These are phyloP conservation scores for Gastrolobium bilobum DNA, from an alignment of 306 rosid genomes.

Conservation along the genomic window DNA sequence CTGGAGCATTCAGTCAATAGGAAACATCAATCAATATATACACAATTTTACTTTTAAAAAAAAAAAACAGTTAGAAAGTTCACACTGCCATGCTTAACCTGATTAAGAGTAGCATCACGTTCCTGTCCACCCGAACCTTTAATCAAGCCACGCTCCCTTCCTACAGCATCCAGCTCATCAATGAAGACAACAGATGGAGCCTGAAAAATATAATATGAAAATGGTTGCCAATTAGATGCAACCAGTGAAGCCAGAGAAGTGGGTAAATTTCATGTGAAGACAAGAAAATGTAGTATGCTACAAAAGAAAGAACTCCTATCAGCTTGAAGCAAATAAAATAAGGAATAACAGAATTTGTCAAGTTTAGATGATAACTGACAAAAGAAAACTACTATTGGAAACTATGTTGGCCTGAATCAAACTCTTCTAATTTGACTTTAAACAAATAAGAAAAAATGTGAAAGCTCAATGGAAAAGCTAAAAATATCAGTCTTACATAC, in stretches of 20 bases:
- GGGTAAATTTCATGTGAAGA: conserved; percentile 15
- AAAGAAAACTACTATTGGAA: conserved; percentile 25
- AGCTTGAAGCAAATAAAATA: conserved; percentile 39
- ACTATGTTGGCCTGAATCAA: conserved; percentile 39
- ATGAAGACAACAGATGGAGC: conserved; percentile 99
- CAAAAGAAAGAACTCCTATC: conserved; percentile 22
- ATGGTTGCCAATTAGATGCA: conserved; percentile 30
- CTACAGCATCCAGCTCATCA: conserved; percentile 98
- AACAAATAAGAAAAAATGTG: neutral
- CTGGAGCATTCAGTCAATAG: conserved; percentile 63
- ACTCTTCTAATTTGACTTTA: conserved; percentile 34
- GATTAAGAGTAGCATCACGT: conserved; percentile 99
- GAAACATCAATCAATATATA: conserved; percentile 51
- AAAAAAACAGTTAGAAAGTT: conserved; percentile 28
- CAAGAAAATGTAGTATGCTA: conserved; percentile 1
- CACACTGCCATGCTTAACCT: conserved; percentile 60
- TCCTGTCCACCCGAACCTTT: conserved; percentile 99
- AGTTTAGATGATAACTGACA: conserved; percentile 11
- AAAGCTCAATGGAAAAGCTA: conserved; percentile 36
- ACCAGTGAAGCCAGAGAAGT: conserved; percentile 35
- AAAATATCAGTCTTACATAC: conserved; percentile 55
- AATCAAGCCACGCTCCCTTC: conserved; percentile 98
- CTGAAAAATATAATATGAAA: conserved; percentile 55
- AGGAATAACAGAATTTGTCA: conserved; percentile 31
- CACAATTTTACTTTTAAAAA: conserved; percentile 8